A percentile compares a stretch with the other conserved stretches of the same genome.
phyloP scores from a whole-genome alignment of 371 early-diverging fungal genomes.

The Encephalitozoon hellem region DNA sequence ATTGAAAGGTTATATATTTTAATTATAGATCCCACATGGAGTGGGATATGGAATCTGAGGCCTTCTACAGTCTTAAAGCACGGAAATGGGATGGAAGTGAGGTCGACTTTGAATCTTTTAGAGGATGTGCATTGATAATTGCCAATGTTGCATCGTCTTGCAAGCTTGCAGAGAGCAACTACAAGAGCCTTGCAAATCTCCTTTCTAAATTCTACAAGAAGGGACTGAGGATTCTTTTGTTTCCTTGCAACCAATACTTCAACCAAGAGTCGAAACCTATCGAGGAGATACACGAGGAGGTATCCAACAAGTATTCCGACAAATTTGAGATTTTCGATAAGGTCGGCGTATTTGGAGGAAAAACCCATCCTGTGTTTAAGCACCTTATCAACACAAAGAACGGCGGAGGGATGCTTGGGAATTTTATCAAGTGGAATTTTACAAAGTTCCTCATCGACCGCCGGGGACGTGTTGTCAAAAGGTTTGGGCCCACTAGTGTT shows the following conservation, averaged over 20 bases:
- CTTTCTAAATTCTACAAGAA: constrained; percentile 69
- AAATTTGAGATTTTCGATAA: constrained; percentile 73
- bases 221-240: constrained; percentile 65
- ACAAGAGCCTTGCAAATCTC: constrained; percentile 69
- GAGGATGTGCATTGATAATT: constrained; percentile 62
- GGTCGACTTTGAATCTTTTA: constrained; percentile 35
- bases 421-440: constrained; percentile 60
- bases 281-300: constrained; percentile 57
- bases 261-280: constrained; percentile 67
- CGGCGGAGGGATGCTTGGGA: constrained; percentile 63
- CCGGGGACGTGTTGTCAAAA: constrained; percentile 65
- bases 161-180: constrained; percentile 73
- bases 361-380: constrained; percentile 67
- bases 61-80: constrained; percentile 43
- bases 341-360: constrained; percentile 72
- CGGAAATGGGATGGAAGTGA: constrained; percentile 12
- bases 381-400: constrained; percentile 64
- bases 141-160: constrained; percentile 90
- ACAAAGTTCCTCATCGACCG: constrained; percentile 68
- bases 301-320: constrained; percentile 60
- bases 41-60: background rate
- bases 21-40: background rate
- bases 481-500: constrained; percentile 62
- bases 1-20: background rate
- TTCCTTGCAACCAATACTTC: constrained; percentile 78